Percentiles rank a stretch among this genome's conserved stretches.
These are phyloP conservation scores for Panus rudis DNA, from an alignment of 768 basidiomycete genomes.

Conservation along the genomic window DNA sequence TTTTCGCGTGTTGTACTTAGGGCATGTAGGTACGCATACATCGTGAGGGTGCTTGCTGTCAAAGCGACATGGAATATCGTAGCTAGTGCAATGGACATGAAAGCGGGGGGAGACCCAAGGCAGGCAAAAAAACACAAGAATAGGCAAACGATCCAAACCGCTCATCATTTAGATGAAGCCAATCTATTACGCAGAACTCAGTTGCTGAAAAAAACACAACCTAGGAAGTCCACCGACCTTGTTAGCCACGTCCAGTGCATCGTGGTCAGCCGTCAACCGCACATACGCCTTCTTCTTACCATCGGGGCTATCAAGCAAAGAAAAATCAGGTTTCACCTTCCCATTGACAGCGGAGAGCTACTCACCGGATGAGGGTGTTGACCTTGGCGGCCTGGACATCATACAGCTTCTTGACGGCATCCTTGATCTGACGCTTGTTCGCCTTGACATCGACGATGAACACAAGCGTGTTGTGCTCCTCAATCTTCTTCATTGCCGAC, in stretches of 20 bases:
- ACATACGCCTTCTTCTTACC: conserved; percentile 99
- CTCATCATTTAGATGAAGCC: conserved; percentile 73
- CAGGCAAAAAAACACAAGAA: too few species aligned
- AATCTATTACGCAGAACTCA: conserved; percentile 44
- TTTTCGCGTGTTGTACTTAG: too few species aligned
- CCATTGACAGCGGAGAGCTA: conserved; percentile 1
- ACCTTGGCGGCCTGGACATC: conserved; percentile 94
- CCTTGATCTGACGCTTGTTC: conserved; percentile 99
- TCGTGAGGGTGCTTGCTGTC: too few species aligned
- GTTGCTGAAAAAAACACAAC: background rate
- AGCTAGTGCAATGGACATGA: too few species aligned
- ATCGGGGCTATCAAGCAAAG: conserved; percentile 59
- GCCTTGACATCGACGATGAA: conserved; percentile 93
- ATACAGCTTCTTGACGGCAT: conserved; percentile 98
- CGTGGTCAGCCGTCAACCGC: conserved; percentile 89
- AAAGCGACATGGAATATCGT: too few species aligned
- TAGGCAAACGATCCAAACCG: conserved; percentile 7
- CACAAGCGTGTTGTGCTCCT: conserved; percentile 98
- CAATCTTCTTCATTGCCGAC: conserved; percentile 99
- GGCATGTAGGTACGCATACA: too few species aligned
- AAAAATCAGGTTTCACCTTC: background rate
- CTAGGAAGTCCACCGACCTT: conserved; percentile 47
- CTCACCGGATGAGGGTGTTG: conserved; percentile 96
- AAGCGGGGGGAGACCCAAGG: too few species aligned
- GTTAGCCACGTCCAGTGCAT: conserved; percentile 96